phyloP scores from a whole-genome alignment of 352 stramenopile genomes.

The Phytophthora parvispora region DNA sequence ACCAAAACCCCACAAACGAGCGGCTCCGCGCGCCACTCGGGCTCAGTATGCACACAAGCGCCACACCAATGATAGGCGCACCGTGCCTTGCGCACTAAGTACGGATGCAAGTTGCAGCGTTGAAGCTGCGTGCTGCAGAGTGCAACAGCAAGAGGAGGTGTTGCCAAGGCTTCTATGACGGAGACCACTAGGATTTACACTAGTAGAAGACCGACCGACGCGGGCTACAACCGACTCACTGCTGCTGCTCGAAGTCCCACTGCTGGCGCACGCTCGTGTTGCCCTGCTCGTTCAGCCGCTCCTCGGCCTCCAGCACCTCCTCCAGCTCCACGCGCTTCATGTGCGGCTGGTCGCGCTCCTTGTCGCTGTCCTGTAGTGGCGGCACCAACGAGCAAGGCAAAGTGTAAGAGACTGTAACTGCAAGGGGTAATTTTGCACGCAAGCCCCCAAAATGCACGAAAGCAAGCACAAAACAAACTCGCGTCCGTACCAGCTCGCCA shows the following conservation, averaged over 20 bases:
- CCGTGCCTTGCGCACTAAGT: neutral
- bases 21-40: slow-evolving; percentile 16
- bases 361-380: slow-evolving; percentile 72
- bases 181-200: slow-evolving; percentile 18
- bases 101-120: neutral
- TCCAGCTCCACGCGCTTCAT: slow-evolving; percentile 85
- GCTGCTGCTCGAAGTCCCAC: slow-evolving; percentile 85
- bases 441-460: neutral
- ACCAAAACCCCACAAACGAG: slow-evolving; percentile 37
- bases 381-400: neutral
- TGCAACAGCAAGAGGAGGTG: no score
- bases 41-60: neutral
- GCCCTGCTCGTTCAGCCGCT: slow-evolving; percentile 73
- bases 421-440: no score
- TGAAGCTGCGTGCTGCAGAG: slow-evolving; percentile 8
- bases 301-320: slow-evolving; percentile 85
- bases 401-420: neutral
- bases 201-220: slow-evolving; percentile 11
- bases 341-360: slow-evolving; percentile 85
- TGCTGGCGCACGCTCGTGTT: slow-evolving; percentile 79
- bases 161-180: slow-evolving; percentile 22
- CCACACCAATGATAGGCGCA: no score
- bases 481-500: slow-evolving; percentile 71
- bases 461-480: neutral
- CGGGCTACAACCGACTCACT: slow-evolving; percentile 18